Conservation (phyloP, 148 eudicot species). For the Talinum fruticosum region DNA sequence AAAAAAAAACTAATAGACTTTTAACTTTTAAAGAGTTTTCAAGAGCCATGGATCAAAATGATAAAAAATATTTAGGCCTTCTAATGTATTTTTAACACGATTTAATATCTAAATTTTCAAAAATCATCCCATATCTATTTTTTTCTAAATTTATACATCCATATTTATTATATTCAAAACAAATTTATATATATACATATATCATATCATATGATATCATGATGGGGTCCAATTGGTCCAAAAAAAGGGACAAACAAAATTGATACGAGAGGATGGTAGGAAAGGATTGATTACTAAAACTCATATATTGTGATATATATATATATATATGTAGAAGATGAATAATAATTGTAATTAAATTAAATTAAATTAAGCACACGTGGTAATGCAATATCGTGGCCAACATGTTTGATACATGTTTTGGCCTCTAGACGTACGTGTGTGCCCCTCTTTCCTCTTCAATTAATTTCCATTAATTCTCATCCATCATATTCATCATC, state of each 20-base stretch:
- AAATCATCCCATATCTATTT: no score
- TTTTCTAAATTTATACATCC: no score
- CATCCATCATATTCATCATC: background rate
- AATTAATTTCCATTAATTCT: background rate
- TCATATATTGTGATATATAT: background rate
- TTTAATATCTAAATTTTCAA: no score
- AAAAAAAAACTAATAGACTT: no score
- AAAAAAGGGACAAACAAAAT: background rate
- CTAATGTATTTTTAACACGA: no score
- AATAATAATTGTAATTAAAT: background rate
- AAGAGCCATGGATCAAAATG: no score
- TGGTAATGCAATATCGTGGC: constrained; percentile 9
- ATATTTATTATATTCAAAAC: no score
- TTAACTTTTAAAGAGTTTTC: no score
- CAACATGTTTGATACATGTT: constrained; percentile 31
- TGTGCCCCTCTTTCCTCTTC: background rate
- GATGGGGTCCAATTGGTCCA: background rate
- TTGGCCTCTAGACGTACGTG: constrained; percentile 25
- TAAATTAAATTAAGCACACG: background rate
- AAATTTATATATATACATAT: background rate
- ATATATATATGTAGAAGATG: background rate
- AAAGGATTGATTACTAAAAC: constrained; percentile 23
- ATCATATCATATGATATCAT: background rate
- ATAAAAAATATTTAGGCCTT: no score
- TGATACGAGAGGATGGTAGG: constrained; percentile 18